Conservation (phyloP, 1,284 basidiomycete genomes). For the Schizophyllum amplum region DNA sequence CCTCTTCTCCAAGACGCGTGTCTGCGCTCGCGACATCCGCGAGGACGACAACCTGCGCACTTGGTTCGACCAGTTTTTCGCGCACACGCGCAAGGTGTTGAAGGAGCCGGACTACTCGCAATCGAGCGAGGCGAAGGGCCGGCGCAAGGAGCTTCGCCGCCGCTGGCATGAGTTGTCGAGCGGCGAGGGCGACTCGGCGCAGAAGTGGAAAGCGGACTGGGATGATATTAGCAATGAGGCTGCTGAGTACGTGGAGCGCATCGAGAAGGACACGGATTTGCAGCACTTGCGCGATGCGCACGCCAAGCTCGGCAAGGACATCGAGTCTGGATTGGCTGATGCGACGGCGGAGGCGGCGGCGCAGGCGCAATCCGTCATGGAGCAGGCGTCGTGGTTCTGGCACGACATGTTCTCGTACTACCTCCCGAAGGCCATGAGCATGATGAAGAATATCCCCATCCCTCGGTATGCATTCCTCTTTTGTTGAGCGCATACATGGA, state of each 20-base stretch:
- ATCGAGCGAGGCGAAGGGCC: slow-evolving; percentile 34
- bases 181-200: background rate
- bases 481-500: slow-evolving; percentile 37
- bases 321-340: slow-evolving; percentile 34
- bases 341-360: slow-evolving; percentile 23
- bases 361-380: slow-evolving; percentile 39
- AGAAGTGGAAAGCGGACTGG: slow-evolving; percentile 44
- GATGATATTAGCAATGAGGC: slow-evolving; percentile 26
- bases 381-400: slow-evolving; percentile 62
- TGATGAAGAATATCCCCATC: slow-evolving; percentile 53
- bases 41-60: slow-evolving; percentile 35
- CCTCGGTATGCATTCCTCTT: slow-evolving; percentile 37
- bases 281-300: slow-evolving; percentile 37
- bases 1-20: slow-evolving; percentile 20
- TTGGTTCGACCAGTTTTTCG: slow-evolving; percentile 44
- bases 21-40: slow-evolving; percentile 34
- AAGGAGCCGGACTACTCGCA: slow-evolving; percentile 38
- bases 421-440: slow-evolving; percentile 37
- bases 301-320: slow-evolving; percentile 33
- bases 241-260: slow-evolving; percentile 30
- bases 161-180: slow-evolving; percentile 38
- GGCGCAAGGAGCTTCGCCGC: slow-evolving; percentile 32
- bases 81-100: slow-evolving; percentile 35
- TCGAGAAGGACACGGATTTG: slow-evolving; percentile 40
- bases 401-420: slow-evolving; percentile 62